Conservation (phyloP, 2,329 filamentous ascomycete genomes). For the Chalaropsis ovoidea region DNA sequence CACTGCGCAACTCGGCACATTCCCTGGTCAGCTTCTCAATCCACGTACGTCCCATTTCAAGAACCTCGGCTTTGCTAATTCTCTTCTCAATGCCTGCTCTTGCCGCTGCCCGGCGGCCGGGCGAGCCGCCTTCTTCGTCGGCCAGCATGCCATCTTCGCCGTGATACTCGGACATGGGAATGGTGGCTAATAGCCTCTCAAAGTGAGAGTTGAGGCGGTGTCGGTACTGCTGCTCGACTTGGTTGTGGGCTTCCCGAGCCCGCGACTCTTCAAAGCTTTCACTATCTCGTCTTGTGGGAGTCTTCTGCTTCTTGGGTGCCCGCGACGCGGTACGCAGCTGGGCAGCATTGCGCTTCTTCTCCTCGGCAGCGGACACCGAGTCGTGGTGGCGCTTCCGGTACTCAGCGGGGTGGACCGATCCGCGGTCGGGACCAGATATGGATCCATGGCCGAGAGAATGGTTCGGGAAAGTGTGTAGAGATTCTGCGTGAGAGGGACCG, state of each 20-base stretch:
- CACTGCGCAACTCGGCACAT: constrained; percentile 29
- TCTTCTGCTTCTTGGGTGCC: constrained; percentile 26
- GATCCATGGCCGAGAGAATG: not conserved
- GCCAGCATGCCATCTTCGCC: constrained; percentile 29
- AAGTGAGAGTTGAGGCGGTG: constrained; percentile 41
- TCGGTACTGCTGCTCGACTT: constrained; percentile 42
- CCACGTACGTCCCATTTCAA: constrained; percentile 38
- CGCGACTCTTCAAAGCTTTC: constrained; percentile 37
- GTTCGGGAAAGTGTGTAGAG: constrained; percentile 2
- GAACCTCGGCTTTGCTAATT: constrained; percentile 39
- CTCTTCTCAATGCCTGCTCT: constrained; percentile 28
- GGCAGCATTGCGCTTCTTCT: constrained; percentile 25
- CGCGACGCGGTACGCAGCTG: constrained; percentile 27
- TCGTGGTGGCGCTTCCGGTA: constrained; percentile 22
- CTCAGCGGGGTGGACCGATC: not conserved
- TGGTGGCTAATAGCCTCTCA: constrained; percentile 36
- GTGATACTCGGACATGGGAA: constrained; percentile 32
- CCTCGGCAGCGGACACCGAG: constrained; percentile 19
- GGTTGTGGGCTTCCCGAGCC: constrained; percentile 35
- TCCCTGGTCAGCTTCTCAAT: constrained; percentile 36
- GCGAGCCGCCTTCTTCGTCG: constrained; percentile 29
- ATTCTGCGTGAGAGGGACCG: constrained; percentile 15
- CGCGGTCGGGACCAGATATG: not conserved
- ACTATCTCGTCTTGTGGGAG: constrained; percentile 31
- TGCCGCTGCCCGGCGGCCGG: constrained; percentile 27